Evolutionary conservation across 441 rosid species (phyloP).

Genomic region (Macaranga tanarius): DNA sequence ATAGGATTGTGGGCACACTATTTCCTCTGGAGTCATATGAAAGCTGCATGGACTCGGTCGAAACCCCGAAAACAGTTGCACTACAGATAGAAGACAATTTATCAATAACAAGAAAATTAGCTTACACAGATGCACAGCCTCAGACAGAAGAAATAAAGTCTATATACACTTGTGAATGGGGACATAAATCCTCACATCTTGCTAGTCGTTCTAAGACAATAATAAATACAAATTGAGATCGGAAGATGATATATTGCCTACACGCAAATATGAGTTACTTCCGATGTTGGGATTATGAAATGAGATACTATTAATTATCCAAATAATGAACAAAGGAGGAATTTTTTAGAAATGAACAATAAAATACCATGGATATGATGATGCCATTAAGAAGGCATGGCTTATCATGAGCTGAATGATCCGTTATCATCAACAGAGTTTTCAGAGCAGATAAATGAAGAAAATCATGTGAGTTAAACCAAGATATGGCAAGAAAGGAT

Average conservation of each 20-base stretch:
- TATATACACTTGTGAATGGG: not conserved
- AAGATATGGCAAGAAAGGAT: not conserved
- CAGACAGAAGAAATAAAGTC: not conserved
- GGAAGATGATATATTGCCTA: not conserved
- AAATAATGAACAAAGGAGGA: not conserved
- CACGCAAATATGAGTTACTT: not conserved
- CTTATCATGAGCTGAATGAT: not conserved
- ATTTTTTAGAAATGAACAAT: not conserved
- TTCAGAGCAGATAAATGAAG: constrained; percentile 1
- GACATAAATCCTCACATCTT: not conserved
- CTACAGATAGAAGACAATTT: constrained; percentile 36
- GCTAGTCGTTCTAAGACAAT: not conserved
- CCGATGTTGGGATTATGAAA: not conserved
- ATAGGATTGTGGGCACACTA: constrained; percentile 74
- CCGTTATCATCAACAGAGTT: not conserved
- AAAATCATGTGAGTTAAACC: not conserved
- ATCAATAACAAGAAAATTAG: not conserved
- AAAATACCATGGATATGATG: not conserved
- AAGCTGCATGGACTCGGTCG: constrained; percentile 86
- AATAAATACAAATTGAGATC: not conserved
- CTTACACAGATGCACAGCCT: not conserved
- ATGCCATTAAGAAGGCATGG: not conserved
- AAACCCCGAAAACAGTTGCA: constrained; percentile 87
- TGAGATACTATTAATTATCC: not conserved
- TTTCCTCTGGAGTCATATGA: constrained; percentile 82